phyloP scores from a whole-genome alignment of 2,329 filamentous ascomycete species.

The Fusarium vanettenii region DNA sequence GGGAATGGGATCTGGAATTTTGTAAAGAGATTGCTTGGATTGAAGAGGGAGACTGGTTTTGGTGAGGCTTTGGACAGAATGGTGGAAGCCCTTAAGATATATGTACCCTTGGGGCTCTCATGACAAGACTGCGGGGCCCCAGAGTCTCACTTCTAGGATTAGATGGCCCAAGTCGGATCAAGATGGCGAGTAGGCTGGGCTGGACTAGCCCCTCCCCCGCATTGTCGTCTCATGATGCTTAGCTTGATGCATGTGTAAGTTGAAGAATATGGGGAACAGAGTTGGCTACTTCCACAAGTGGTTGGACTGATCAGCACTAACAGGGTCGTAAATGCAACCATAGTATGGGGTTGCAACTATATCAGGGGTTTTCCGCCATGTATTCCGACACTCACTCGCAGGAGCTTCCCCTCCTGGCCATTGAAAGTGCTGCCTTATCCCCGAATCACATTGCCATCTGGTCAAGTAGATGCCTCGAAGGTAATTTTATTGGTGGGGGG shows the following conservation, averaged over 20 bases:
- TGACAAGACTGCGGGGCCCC: background rate
- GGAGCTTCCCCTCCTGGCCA: background rate
- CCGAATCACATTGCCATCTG: background rate
- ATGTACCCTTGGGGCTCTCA: background rate
- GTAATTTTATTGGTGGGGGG: background rate
- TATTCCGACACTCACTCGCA: background rate
- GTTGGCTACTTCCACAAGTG: background rate
- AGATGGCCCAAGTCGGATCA: background rate
- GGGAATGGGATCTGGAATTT: background rate
- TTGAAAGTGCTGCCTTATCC: background rate
- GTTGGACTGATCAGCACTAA: background rate
- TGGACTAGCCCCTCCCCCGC: background rate
- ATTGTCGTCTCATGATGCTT: background rate
- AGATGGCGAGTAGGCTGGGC: background rate
- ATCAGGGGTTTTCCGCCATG: background rate
- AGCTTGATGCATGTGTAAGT: background rate
- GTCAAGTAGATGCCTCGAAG: background rate
- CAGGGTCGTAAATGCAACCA: background rate
- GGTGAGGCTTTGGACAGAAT: too few species aligned
- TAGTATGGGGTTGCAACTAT: background rate
- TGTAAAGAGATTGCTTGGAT: background rate
- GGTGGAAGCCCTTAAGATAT: background rate
- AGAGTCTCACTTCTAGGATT: background rate
- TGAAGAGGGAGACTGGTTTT: too few species aligned
- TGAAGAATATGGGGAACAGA: background rate